Evolutionary conservation across 495 filamentous ascomycete species (phyloP).

Genomic region (Daldinia concentrica): DNA sequence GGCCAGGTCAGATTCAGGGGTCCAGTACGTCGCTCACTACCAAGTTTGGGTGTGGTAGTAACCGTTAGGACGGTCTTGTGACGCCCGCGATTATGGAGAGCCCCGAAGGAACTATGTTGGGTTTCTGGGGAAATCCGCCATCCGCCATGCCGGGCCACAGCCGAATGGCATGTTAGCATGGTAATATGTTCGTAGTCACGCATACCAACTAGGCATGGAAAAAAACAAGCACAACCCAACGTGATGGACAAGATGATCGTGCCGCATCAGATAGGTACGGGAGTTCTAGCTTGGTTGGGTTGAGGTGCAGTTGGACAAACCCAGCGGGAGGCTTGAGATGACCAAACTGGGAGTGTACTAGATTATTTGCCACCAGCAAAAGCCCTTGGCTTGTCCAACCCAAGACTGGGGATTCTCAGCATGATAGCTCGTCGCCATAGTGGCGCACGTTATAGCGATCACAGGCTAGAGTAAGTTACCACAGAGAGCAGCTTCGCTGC

Average conservation of each 20-base stretch:
- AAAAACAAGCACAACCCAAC: constrained; percentile 18
- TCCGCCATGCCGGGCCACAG: constrained; percentile 40
- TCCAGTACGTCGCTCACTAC: constrained; percentile 32
- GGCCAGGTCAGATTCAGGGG: constrained; percentile 38
- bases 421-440: constrained; percentile 19
- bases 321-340: constrained; percentile 5
- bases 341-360: constrained; percentile 12
- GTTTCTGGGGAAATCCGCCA: constrained; percentile 44
- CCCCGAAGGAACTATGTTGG: constrained; percentile 35
- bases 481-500: constrained; percentile 21
- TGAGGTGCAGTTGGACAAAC: constrained; percentile 27
- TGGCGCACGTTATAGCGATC: constrained; percentile 19
- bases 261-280: constrained; percentile 2
- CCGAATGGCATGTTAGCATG: constrained; percentile 37
- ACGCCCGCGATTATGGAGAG: constrained; percentile 36
- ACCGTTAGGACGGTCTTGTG: constrained; percentile 41
- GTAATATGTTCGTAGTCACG: constrained; percentile 26
- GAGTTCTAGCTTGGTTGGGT: constrained; percentile 18
- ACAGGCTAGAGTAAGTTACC: constrained; percentile 20
- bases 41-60: constrained; percentile 35
- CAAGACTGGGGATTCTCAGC: constrained; percentile 9
- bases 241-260: constrained; percentile 5
- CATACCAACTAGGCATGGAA: constrained; percentile 22
- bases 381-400: constrained; percentile 13
- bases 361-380: constrained; percentile 25